Evolutionary conservation across 2,329 filamentous ascomycete species (phyloP), one percentile per base, ranked within the genome.

Genomic region (Alternaria novae-zelandiae): DNA sequence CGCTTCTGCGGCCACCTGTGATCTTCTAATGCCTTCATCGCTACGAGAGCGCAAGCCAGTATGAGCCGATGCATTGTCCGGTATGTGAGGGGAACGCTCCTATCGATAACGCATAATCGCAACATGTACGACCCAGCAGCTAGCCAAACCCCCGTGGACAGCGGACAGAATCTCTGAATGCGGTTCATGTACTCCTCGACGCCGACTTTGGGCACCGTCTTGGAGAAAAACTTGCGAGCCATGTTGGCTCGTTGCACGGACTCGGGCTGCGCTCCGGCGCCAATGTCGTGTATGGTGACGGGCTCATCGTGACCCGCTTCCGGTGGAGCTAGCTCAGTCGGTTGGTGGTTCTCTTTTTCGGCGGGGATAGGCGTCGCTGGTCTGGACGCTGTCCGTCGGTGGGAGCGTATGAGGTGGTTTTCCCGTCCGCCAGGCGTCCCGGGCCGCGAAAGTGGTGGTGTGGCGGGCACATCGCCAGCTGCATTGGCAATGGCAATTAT

Each of bases 1-100:
- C 93, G 91, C 63, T 86, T 86, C 81, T 97, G 95, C 9, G 92
- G 88, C 81, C 96, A 97, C 70, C 90, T 92, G 57, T 95, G 86
- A 78, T 98, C 95, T 79, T 99, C 95, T n/a, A 97, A 83, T 0
- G 93, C 92, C 82, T 98, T 99, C 87, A 94, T 96, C 13, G 95
- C 94, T 4, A 97, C 92, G 36, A 94, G 85, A 57, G 97, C 84
- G 7, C 91, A 92, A 0, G 93, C 94, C 15, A 99, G 86, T 30
- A 97, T 85, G 8, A 98, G 83, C 3, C 96, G 89, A 79, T 99
- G 95, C 65, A 93, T 91, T 66, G 97, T 98, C 60, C 93, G 88
- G 61, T 87, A 86, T 3, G 94, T 97, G 8, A 97, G 91, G 1
- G 90, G 89, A 21, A 98, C 90, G 23, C 91, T 87, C 69, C 88